Percentiles rank a stretch among this genome's conserved stretches.
Conservation (phyloP, 2,329 filamentous ascomycete genomes). For the Penicillium sp. region DNA sequence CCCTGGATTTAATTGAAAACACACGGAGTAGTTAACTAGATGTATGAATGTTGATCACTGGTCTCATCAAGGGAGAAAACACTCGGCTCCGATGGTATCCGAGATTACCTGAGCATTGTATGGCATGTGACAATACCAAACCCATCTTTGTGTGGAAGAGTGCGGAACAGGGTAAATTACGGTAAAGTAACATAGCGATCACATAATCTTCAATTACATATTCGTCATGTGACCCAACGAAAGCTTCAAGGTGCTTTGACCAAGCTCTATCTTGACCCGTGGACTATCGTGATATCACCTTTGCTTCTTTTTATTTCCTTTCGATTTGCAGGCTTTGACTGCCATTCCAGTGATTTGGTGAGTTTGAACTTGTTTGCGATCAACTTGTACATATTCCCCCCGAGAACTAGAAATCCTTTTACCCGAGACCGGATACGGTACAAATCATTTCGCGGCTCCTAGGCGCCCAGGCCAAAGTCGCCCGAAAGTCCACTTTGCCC, state of each 20-base stretch:
- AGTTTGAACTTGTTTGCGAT: neutral
- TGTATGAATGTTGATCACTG: neutral
- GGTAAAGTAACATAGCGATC: neutral
- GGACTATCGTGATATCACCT: neutral
- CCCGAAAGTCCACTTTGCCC: slow-evolving; percentile 9
- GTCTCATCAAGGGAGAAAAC: slow-evolving; percentile 1
- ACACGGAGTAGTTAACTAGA: neutral
- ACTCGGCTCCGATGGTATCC: slow-evolving; percentile 21
- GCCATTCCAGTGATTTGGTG: slow-evolving; percentile 5
- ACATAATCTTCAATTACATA: neutral
- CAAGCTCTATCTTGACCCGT: slow-evolving; percentile 5
- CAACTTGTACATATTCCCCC: neutral
- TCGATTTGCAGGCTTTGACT: neutral
- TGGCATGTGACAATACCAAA: neutral
- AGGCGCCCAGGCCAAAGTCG: slow-evolving; percentile 7
- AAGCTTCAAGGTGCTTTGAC: slow-evolving; percentile 3
- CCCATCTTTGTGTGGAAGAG: neutral
- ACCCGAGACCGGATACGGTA: slow-evolving; percentile 17
- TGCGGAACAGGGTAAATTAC: neutral
- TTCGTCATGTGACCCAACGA: neutral
- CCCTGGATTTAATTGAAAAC: neutral
- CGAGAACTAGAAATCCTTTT: slow-evolving; percentile 3
- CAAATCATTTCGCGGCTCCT: slow-evolving; percentile 17
- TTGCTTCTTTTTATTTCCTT: neutral
- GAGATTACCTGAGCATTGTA: slow-evolving; percentile 8